Evolutionary conservation across 768 basidiomycete genomes (phyloP).

Genomic region (Boletus pseudopeckii): DNA sequence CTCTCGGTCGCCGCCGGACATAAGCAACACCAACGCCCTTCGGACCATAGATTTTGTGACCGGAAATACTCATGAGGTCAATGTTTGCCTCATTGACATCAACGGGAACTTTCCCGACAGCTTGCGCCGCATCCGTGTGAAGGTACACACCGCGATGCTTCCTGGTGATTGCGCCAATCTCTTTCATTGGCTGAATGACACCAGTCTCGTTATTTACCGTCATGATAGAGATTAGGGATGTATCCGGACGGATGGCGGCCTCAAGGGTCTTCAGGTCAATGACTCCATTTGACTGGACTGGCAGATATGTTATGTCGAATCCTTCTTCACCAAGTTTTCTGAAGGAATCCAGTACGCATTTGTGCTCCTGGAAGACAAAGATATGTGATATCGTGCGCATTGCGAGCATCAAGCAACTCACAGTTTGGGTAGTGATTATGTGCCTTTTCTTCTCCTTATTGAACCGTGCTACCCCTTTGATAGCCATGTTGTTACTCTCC

Average conservation of each 20-base stretch:
- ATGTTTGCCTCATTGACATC: conserved; percentile 95
- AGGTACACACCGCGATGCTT: conserved; percentile 90
- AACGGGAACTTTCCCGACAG: conserved; percentile 84
- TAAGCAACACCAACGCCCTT: conserved; percentile 96
- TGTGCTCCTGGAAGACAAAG: conserved; percentile 74
- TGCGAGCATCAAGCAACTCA: conserved; percentile 35
- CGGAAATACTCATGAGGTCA: conserved; percentile 94
- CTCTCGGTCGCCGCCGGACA: conserved; percentile 87
- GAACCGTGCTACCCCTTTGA: conserved; percentile 96
- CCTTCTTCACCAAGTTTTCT: conserved; percentile 94
- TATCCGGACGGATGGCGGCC: conserved; percentile 86
- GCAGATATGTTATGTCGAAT: conserved; percentile 97
- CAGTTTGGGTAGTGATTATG: conserved; percentile 92
- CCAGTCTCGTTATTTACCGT: conserved; percentile 99
- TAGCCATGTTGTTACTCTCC: conserved; percentile 95
- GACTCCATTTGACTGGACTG: conserved; percentile 83
- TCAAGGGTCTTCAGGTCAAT: conserved; percentile 77
- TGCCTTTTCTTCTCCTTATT: conserved; percentile 92
- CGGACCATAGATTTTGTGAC: conserved; percentile 97
- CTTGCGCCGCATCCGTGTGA: conserved; percentile 98
- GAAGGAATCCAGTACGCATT: conserved; percentile 98
- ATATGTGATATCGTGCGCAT: background rate
- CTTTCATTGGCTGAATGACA: conserved; percentile 94
- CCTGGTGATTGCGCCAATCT: conserved; percentile 84
- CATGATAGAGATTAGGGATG: conserved; percentile 96